A percentile compares a stretch with the other conserved stretches of the same genome.
Conservation (phyloP, 225 moss, liverwort and hornwort species). For the Polytrichum commune region DNA sequence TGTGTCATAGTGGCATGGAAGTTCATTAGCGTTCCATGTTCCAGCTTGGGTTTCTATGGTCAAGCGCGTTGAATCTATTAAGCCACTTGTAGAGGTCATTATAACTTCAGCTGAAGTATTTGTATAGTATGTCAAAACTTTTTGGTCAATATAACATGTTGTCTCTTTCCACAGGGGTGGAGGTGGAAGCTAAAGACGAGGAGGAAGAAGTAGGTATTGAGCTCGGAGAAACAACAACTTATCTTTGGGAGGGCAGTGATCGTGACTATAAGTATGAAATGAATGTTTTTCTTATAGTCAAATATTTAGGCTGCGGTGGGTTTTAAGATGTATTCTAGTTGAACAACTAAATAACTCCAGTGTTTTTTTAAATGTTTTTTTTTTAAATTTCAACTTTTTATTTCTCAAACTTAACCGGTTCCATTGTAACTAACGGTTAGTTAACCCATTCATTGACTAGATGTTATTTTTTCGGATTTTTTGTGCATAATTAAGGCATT, state of each 20-base stretch:
- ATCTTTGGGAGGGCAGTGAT: conserved; percentile 72
- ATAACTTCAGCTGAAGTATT: conserved; percentile 21
- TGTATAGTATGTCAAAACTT: neutral
- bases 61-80: neutral
- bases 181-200: conserved; percentile 53
- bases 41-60: neutral
- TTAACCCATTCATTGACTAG: no score
- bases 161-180: conserved; percentile 1
- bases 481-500: no score
- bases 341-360: no score
- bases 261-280: conserved; percentile 82
- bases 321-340: no score
- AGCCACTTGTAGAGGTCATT: neutral
- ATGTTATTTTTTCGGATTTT: no score
- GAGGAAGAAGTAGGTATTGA: conserved; percentile 62
- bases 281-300: no score
- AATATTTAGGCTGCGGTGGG: no score
- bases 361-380: no score
- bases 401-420: no score
- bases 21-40: neutral
- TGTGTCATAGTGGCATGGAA: neutral
- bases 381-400: no score
- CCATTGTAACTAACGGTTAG: no score
- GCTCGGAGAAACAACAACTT: conserved; percentile 38
- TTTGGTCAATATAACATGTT: neutral